Evolutionary conservation across 768 basidiomycete genomes (phyloP).

Genomic region (Calvatia gigantea): DNA sequence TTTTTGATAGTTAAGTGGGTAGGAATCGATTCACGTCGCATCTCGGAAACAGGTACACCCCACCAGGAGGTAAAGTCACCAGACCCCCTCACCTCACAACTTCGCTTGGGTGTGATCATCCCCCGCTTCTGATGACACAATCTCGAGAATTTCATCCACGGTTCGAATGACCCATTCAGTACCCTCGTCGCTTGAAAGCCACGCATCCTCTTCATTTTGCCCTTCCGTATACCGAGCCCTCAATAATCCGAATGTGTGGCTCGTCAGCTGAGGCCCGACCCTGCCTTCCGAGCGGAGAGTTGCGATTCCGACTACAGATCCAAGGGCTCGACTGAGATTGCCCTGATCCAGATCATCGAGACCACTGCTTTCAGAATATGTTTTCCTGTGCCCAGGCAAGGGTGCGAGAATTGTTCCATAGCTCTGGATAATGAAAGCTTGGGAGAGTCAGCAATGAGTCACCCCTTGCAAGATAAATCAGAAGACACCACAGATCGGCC

Average conservation of each 20-base stretch:
- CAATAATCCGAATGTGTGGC: conserved; percentile 87
- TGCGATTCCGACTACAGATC: conserved; percentile 82
- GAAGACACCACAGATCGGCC: conserved; percentile 7
- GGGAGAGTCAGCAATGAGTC: conserved; percentile 20
- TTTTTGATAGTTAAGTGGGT: conserved; percentile 22
- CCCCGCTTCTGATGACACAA: conserved; percentile 50
- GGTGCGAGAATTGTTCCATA: conserved; percentile 80
- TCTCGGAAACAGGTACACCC: conserved; percentile 28
- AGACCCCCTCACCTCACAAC: conserved; percentile 46
- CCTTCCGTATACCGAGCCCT: conserved; percentile 68
- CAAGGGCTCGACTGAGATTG: conserved; percentile 80
- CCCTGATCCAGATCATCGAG: conserved; percentile 61
- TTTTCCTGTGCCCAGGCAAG: conserved; percentile 53
- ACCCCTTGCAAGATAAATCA: conserved; percentile 10
- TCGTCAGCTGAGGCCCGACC: conserved; percentile 83
- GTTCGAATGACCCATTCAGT: conserved; percentile 85
- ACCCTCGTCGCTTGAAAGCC: conserved; percentile 83
- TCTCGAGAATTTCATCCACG: conserved; percentile 78
- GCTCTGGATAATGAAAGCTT: conserved; percentile 84
- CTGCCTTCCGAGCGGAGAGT: conserved; percentile 81
- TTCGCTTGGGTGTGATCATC: conserved; percentile 51
- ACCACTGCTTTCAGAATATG: conserved; percentile 36
- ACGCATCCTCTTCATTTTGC: conserved; percentile 67
- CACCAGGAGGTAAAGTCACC: conserved; percentile 31
- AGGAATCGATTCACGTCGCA: conserved; percentile 39